These are phyloP conservation scores for Articulospora tetracladia DNA, from an alignment of 495 filamentous ascomycete species.

Conservation along the genomic window DNA sequence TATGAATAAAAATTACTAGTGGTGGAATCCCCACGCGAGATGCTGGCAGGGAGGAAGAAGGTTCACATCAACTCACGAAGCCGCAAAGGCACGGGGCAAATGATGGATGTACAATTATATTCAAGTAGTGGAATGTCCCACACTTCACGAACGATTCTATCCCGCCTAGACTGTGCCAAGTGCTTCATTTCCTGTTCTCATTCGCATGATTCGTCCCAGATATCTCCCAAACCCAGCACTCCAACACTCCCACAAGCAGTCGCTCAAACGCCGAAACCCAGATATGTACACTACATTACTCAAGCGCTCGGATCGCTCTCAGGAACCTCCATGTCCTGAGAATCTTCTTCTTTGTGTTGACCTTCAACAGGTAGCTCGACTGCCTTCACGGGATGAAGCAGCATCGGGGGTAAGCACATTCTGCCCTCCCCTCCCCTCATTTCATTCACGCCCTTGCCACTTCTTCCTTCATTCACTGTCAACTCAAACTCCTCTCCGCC, in stretches of 20 bases:
- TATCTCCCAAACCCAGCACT: constrained; percentile 7
- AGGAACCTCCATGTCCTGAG: constrained; percentile 27
- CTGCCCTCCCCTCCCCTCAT: constrained; percentile 65
- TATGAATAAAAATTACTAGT: background rate
- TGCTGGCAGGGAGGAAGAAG: background rate
- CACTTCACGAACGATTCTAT: background rate
- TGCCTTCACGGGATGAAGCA: constrained; percentile 90
- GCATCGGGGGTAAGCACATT: constrained; percentile 91
- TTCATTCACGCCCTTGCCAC: constrained; percentile 37
- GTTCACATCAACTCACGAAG: too few species aligned
- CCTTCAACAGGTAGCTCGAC: constrained; percentile 72
- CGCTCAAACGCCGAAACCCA: background rate
- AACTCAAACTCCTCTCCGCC: constrained; percentile 82
- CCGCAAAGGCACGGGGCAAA: background rate
- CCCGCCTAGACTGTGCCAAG: background rate
- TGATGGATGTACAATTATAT: background rate
- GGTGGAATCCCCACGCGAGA: background rate
- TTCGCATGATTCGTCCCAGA: background rate
- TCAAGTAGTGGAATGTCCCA: background rate
- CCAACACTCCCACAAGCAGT: background rate
- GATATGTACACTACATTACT: background rate
- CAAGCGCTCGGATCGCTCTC: constrained; percentile 25
- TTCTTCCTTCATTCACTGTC: constrained; percentile 51
- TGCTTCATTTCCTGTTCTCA: background rate
- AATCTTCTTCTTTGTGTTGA: background rate